These are phyloP conservation scores for Conticribra weissflogii DNA, from an alignment of 108 stramenopile genomes.

Conservation along the genomic window DNA sequence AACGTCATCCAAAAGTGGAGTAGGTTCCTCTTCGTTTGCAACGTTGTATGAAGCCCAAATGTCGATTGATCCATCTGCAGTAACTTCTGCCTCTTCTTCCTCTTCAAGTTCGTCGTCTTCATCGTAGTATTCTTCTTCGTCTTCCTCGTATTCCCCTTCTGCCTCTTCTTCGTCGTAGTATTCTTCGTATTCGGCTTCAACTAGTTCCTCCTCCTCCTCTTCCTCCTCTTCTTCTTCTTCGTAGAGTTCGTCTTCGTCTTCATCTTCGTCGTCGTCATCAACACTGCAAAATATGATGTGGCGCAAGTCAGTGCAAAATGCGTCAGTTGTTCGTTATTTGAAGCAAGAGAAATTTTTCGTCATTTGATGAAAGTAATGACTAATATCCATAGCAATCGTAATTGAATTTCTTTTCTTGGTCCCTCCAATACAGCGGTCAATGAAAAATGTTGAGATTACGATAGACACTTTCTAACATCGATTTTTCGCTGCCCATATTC, in stretches of 20 bases:
- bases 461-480: too few relatives aligned
- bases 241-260: neutral
- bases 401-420: too few relatives aligned
- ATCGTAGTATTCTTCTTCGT: conserved; percentile 35
- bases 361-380: too few relatives aligned
- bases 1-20: conserved; percentile 32
- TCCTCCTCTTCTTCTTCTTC: conserved; percentile 17
- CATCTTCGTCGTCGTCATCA: conserved; percentile 17
- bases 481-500: too few relatives aligned
- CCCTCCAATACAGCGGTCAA: too few relatives aligned
- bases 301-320: neutral
- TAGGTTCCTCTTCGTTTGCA: conserved; percentile 30
- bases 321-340: too few relatives aligned
- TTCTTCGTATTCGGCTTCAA: conserved; percentile 9
- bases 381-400: too few relatives aligned
- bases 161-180: conserved; percentile 15
- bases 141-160: conserved; percentile 26
- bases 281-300: conserved; percentile 1
- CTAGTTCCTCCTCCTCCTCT: conserved; percentile 32
- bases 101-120: conserved; percentile 19
- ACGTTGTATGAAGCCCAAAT: conserved; percentile 47
- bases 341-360: too few relatives aligned
- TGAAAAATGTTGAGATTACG: too few relatives aligned
- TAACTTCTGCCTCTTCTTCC: conserved; percentile 15
- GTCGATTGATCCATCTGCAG: conserved; percentile 11